Evolutionary conservation across 768 basidiomycete species (phyloP), one percentile per base, ranked within the genome.

Genomic region (Coprinopsis strossmayeri): DNA sequence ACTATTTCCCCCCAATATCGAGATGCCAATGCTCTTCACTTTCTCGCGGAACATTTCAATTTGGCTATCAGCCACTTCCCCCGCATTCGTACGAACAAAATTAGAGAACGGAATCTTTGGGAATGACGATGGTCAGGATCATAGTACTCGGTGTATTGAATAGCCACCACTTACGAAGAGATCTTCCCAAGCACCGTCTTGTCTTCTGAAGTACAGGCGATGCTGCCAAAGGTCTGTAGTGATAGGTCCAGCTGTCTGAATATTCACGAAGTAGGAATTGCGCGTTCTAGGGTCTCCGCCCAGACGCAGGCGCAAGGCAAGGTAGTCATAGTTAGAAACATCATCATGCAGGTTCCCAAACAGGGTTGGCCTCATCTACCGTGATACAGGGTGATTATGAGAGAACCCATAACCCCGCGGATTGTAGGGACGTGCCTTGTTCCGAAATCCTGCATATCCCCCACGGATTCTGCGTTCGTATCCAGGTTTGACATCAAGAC

Each of bases 191-290:
- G 71, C 67, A 21, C 79, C 76, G 49, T 83, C 77, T 23, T 71
- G 68, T 47, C 78, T 74, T 43, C 74, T 70, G 61, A 93, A 87
- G 65, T 79, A 89, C n/a, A 98, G 71, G 27, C 90, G 78, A 56
- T 97, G 93, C 61, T 96, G 95, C 84, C 89, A 98, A n/a, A 98
- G 69, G 61, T 95, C 91, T 30, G 82, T 85, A 43, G 81, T 77
- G 42, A 88, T 72, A 37, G 80, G 74, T 0, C 88, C 87, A 45
- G 91, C 87, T 2, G 92, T 95, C 63, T 96, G 93, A 39, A 97
- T 69, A 66, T 98, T 97, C 41, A 91, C 86, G 56, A 87, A 94
- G 72, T 92, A 97, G n/a, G 88, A 83, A 55, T 80, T 81, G 53
- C 82, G 79, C 34, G 87, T 87, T 34, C 78, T 73, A 18, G 82